These are phyloP conservation scores for Boletus tomentosulus DNA, from an alignment of 768 basidiomycete species.

Conservation along the genomic window DNA sequence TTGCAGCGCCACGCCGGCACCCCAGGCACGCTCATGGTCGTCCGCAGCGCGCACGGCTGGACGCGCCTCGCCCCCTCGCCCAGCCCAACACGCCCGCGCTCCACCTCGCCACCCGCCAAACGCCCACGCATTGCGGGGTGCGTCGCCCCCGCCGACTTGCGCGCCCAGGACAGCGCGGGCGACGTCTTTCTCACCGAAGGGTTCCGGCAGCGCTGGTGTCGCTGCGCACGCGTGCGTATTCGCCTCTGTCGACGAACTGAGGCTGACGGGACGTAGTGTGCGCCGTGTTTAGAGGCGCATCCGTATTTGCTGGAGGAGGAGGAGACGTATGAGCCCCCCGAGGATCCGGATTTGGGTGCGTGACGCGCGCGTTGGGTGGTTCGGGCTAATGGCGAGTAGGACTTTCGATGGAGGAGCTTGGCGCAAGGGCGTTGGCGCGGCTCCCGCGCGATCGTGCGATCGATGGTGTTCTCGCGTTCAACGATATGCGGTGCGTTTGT, in stretches of 20 bases:
- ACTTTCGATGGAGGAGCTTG: slow-evolving; percentile 77
- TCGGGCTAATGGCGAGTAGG: slow-evolving; percentile 34
- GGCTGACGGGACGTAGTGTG: slow-evolving; percentile 43
- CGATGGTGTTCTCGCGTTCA: slow-evolving; percentile 82
- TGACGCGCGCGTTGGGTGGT: background rate
- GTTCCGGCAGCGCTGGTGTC: slow-evolving; percentile 79
- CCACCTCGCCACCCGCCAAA: slow-evolving; percentile 24
- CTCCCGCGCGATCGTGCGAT: slow-evolving; percentile 78
- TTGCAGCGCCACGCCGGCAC: slow-evolving; percentile 67
- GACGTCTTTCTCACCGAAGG: slow-evolving; percentile 74
- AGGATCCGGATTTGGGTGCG: slow-evolving; percentile 81
- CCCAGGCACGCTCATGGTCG: slow-evolving; percentile 61
- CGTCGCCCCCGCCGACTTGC: slow-evolving; percentile 50
- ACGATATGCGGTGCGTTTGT: slow-evolving; percentile 65
- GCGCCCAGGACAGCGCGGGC: slow-evolving; percentile 55
- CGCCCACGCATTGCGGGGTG: slow-evolving; percentile 41
- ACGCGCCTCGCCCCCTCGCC: slow-evolving; percentile 19
- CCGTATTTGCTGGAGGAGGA: slow-evolving; percentile 72
- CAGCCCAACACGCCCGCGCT: no score
- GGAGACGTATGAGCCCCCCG: slow-evolving; percentile 80
- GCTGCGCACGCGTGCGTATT: slow-evolving; percentile 51
- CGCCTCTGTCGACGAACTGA: no score
- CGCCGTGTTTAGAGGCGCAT: slow-evolving; percentile 46
- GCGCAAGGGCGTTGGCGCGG: slow-evolving; percentile 68
- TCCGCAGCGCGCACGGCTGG: slow-evolving; percentile 43